Conservation (phyloP, 306 rosid genomes). For the Oemleria cerasiformis region DNA sequence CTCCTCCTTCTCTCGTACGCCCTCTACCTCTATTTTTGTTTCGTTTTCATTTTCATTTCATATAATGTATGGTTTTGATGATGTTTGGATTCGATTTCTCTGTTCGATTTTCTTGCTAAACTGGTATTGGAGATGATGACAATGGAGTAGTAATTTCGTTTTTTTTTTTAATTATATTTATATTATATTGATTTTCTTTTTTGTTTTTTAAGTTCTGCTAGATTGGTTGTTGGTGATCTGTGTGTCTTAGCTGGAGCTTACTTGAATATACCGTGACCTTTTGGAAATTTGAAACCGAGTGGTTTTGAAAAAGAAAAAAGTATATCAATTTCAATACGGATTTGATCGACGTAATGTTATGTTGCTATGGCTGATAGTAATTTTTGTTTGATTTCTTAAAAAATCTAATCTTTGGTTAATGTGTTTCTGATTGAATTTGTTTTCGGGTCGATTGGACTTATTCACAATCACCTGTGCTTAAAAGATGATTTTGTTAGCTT, state of each 20-base stretch:
- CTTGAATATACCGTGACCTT: background rate
- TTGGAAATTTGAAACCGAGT: background rate
- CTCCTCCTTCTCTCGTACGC: slow-evolving; percentile 44
- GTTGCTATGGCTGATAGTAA: background rate
- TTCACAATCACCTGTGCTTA: background rate
- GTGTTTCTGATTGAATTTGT: background rate
- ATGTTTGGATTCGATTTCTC: background rate
- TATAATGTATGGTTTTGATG: background rate
- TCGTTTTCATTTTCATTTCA: slow-evolving; percentile 9
- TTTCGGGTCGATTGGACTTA: background rate
- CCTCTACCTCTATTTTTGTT: slow-evolving; percentile 21
- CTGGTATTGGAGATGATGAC: background rate
- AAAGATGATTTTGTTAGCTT: background rate
- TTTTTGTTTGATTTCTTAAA: background rate
- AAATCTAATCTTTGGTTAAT: background rate
- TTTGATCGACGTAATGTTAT: background rate
- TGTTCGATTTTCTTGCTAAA: background rate
- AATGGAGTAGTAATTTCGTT: background rate
- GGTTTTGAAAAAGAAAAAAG: background rate
- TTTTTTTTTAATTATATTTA: background rate
- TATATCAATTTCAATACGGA: background rate
- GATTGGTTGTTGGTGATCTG: background rate
- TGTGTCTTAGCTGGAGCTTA: background rate
- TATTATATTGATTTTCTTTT: background rate
- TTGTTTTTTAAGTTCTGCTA: background rate